Conservation (phyloP, 2,329 filamentous ascomycete species). For the Trichophyton mentagrophytes region DNA sequence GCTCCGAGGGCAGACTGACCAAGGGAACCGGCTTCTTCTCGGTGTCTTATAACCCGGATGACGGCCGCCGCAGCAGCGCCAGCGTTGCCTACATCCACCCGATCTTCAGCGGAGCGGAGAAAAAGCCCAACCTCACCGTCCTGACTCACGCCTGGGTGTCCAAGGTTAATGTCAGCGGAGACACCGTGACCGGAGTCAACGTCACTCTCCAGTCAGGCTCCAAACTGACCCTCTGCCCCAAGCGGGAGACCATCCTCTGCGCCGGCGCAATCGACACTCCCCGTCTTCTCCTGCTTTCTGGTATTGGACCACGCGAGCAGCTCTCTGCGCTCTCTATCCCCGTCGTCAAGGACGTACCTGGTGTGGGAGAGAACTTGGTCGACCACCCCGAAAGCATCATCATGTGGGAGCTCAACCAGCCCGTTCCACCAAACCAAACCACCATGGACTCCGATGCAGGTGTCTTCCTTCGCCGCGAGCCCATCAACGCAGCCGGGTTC, state of each 20-base stretch:
- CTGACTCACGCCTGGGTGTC: constrained; percentile 81
- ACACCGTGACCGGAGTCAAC: constrained; percentile 60
- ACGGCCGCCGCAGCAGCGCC: constrained; percentile 70
- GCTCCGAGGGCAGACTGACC: constrained; percentile 55
- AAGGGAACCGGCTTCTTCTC: constrained; percentile 81
- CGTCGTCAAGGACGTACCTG: constrained; percentile 19
- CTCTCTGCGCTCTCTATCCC: constrained; percentile 19
- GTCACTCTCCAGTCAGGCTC: constrained; percentile 51
- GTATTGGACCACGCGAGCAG: constrained; percentile 30
- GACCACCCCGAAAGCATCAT: constrained; percentile 56
- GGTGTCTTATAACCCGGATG: constrained; percentile 80
- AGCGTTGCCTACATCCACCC: constrained; percentile 90
- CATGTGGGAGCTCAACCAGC: constrained; percentile 67
- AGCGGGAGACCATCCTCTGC: constrained; percentile 38
- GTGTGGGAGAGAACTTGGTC: constrained; percentile 33
- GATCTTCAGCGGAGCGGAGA: constrained; percentile 70
- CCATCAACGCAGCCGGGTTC: constrained; percentile 51
- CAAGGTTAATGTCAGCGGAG: constrained; percentile 59
- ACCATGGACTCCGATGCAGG: constrained; percentile 86
- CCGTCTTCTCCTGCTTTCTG: constrained; percentile 42
- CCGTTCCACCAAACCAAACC: constrained; percentile 65
- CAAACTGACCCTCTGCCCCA: constrained; percentile 37
- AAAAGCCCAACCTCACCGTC: constrained; percentile 69
- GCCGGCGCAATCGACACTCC: constrained; percentile 44
- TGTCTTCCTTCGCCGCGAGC: constrained; percentile 72